Conservation (phyloP, 2,329 filamentous ascomycete species). For the Alternaria brassicicola region DNA sequence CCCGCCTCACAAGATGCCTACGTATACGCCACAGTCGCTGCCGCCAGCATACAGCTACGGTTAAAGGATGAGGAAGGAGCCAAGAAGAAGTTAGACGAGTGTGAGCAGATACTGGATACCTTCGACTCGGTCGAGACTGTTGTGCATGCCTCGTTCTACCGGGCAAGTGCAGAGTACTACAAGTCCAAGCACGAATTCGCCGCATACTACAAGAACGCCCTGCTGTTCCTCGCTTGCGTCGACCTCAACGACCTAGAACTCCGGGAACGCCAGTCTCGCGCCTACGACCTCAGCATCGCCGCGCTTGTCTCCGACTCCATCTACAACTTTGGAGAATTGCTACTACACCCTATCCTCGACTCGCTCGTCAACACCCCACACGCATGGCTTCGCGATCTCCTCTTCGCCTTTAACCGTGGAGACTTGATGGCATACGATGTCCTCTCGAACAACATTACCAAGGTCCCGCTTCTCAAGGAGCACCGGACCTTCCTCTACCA, state of each 20-base stretch:
- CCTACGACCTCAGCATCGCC: constrained; percentile 90
- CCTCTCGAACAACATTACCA: constrained; percentile 78
- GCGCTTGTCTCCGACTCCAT: constrained; percentile 93
- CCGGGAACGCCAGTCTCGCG: constrained; percentile 78
- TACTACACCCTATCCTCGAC: constrained; percentile 94
- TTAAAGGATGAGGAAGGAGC: constrained; percentile 81
- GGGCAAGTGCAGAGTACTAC: constrained; percentile 93
- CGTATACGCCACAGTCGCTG: constrained; percentile 90
- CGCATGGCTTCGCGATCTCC: constrained; percentile 90
- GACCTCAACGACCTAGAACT: constrained; percentile 76
- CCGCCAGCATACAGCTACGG: constrained; percentile 84
- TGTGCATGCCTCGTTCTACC: constrained; percentile 96
- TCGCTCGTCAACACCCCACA: constrained; percentile 76
- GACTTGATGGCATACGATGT: constrained; percentile 87
- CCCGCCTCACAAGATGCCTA: constrained; percentile 93
- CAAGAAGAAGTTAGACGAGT: constrained; percentile 82
- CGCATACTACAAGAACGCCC: constrained; percentile 95
- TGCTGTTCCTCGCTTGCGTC: constrained; percentile 96
- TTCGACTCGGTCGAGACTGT: constrained; percentile 96
- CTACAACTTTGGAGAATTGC: constrained; percentile 99
- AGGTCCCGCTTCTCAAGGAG: constrained; percentile 77
- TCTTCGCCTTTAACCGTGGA: constrained; percentile 96
- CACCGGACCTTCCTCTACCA: constrained; percentile 87
- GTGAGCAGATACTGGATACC: constrained; percentile 83
- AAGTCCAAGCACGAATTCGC: constrained; percentile 91